Conservation (phyloP, 768 basidiomycete genomes). For the Macrolepiota dolichaula region DNA sequence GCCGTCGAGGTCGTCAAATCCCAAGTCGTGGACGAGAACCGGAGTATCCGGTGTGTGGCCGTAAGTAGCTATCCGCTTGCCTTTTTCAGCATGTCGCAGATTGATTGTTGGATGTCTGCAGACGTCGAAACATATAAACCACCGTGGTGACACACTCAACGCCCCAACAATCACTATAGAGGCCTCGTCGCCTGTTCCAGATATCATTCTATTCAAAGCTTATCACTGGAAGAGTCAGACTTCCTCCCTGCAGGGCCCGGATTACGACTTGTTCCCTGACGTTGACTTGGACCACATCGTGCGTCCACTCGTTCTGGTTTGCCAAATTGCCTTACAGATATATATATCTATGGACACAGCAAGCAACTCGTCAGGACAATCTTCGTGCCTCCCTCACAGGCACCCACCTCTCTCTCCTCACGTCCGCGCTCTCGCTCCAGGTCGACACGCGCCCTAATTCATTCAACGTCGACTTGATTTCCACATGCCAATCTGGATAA, state of each 20-base stretch:
- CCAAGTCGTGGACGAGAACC: slow-evolving; percentile 15
- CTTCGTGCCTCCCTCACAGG: slow-evolving; percentile 18
- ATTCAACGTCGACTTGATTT: slow-evolving; percentile 26
- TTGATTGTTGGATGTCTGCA: not conserved
- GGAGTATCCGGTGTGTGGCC: slow-evolving; percentile 25
- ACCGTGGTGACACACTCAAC: slow-evolving; percentile 31
- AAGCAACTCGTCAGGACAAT: slow-evolving; percentile 15
- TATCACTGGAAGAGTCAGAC: slow-evolving; percentile 28
- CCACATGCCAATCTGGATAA: slow-evolving; percentile 18
- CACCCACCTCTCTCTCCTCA: slow-evolving; percentile 19
- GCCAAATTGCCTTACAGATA: not conserved
- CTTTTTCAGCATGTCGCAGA: not conserved
- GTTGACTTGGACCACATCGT: slow-evolving; percentile 19
- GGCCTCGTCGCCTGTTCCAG: slow-evolving; percentile 26
- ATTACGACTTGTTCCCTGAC: slow-evolving; percentile 29
- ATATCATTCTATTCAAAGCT: slow-evolving; percentile 28
- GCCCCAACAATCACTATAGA: slow-evolving; percentile 29
- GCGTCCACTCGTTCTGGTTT: not conserved
- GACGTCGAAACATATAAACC: slow-evolving; percentile 26
- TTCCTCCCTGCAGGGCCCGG: slow-evolving; percentile 18
- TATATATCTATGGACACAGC: not conserved
- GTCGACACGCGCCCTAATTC: slow-evolving; percentile 24
- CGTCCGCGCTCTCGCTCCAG: slow-evolving; percentile 23
- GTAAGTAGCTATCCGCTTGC: slow-evolving; percentile 15
- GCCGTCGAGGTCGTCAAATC: slow-evolving; percentile 26